Base-by-base conservation (phyloP, 2,329 filamentous ascomycete species). In the Penicillium sp. region DNA sequence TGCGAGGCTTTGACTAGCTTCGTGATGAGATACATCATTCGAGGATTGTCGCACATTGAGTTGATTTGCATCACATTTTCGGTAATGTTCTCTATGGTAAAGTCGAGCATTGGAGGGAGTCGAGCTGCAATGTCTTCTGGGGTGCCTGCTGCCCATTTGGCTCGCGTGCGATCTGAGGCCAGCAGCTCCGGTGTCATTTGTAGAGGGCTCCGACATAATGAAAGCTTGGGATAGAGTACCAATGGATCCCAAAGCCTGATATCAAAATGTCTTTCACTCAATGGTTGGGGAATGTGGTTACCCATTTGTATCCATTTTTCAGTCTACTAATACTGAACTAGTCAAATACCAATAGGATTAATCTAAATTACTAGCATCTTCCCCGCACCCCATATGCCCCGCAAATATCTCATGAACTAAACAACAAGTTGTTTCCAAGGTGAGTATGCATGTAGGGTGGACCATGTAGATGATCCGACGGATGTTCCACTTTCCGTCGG, bases 1-100 rank as follows among this genome's bases (percentile, higher is more conserved):
- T 92, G 89, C 2, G 91, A 75, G 73, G 92, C 88, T n/a, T 82
- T 82, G 44, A 91, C 86, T 18, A 91, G 79, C 18, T 86, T 79
- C 62, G 87, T 82, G 70, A 92, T 80, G 35, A 92, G 72, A 69
- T 88, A 90, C 51, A 82, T 85, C 49, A 89, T 73, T 14, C 89
- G 81, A 15, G 81, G 78, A 66, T 90, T 78, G 2, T 75, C 68
- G 61, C 82, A 82, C 77, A 85, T 82, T 18, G 86, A 86, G 74
- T 91, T 92, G 73, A 90, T 89, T 37, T 80, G 77, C 66, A 87
- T 79, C 22, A 87, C 85, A 66, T 90, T 89, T 47, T 87, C 82
- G 41, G 88, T 90, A 70, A 90, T 90, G 71, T 90, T 90, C 67
- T 89, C 86, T 61, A 87, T 87, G 1, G 85, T 90, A 35, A 90